Evolutionary conservation across 2,329 filamentous ascomycete genomes (phyloP).

Genomic region (Erysiphe pisi): DNA sequence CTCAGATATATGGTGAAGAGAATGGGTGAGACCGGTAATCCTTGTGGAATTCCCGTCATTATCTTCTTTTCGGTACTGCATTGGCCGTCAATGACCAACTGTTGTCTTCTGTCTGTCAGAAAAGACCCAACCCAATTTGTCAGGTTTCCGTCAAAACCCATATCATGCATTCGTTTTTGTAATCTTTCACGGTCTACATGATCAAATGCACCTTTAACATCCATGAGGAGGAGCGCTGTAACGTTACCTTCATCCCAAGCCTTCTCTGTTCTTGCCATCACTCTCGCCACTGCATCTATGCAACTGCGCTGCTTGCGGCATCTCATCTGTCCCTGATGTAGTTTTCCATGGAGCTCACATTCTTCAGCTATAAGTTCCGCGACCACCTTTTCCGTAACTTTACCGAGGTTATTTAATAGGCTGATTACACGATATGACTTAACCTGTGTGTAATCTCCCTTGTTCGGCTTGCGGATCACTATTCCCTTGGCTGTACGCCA

Average conservation of each 20-base stretch:
- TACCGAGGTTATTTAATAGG: neutral
- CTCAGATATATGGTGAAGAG: neutral
- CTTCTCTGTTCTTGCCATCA: neutral
- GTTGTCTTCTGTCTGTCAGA: neutral
- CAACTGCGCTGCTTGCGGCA: neutral
- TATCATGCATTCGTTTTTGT: neutral
- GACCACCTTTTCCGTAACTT: slow-evolving; percentile 4
- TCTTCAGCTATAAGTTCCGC: slow-evolving; percentile 3
- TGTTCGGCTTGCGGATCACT: slow-evolving; percentile 1
- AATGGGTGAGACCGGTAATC: neutral
- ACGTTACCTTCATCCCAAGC: slow-evolving; percentile 12
- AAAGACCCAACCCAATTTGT: slow-evolving; percentile 4
- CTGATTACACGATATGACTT: neutral
- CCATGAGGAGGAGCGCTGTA: neutral
- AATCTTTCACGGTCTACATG: neutral
- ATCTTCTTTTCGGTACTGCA: neutral
- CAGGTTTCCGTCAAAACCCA: neutral
- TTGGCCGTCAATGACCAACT: slow-evolving; percentile 7
- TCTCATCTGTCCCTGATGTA: neutral
- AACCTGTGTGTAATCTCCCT: neutral
- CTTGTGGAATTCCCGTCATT: neutral
- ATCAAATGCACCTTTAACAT: slow-evolving; percentile 8
- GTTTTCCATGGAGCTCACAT: neutral
- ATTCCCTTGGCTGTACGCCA: slow-evolving; percentile 14
- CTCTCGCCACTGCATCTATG: neutral